Conservation (phyloP, 2,329 filamentous ascomycete genomes). For the Pseudocercospora crystallina region DNA sequence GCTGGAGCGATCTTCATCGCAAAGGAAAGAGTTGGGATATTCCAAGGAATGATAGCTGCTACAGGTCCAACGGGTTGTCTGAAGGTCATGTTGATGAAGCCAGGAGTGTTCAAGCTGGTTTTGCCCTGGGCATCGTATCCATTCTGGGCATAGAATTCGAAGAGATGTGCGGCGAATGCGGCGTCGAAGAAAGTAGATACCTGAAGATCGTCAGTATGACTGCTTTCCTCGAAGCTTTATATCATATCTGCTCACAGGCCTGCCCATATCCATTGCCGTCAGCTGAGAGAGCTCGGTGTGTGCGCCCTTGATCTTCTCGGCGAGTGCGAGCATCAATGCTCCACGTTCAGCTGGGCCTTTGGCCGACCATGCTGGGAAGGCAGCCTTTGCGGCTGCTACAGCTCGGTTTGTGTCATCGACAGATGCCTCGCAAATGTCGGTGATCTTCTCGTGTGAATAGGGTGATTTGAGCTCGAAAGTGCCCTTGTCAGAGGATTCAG, state of each 20-base stretch:
- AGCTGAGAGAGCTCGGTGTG: slow-evolving; percentile 47
- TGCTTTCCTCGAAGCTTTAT: neutral
- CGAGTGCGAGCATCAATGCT: slow-evolving; percentile 47
- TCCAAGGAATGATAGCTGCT: slow-evolving; percentile 73
- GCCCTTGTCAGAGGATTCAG: slow-evolving; percentile 46
- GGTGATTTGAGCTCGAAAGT: slow-evolving; percentile 50
- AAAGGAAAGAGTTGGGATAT: slow-evolving; percentile 74
- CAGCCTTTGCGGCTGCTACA: slow-evolving; percentile 67
- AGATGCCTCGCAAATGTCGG: slow-evolving; percentile 65
- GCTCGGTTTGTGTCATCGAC: slow-evolving; percentile 67
- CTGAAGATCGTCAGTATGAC: slow-evolving; percentile 8
- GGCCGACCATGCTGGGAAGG: slow-evolving; percentile 63
- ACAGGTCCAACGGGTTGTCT: slow-evolving; percentile 33
- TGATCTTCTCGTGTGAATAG: slow-evolving; percentile 41
- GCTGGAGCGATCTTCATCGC: slow-evolving; percentile 73
- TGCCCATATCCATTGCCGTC: slow-evolving; percentile 49
- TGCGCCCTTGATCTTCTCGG: slow-evolving; percentile 43
- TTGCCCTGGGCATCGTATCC: slow-evolving; percentile 45
- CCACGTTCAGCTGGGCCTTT: slow-evolving; percentile 41
- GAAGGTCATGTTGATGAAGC: slow-evolving; percentile 44
- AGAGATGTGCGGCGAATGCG: slow-evolving; percentile 36
- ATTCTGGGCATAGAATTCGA: slow-evolving; percentile 47
- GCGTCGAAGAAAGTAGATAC: slow-evolving; percentile 40
- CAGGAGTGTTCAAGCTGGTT: slow-evolving; percentile 51
- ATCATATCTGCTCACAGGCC: slow-evolving; percentile 34